Base-by-base conservation (phyloP, 345 rosid species). In the Ceriops decandra region DNA sequence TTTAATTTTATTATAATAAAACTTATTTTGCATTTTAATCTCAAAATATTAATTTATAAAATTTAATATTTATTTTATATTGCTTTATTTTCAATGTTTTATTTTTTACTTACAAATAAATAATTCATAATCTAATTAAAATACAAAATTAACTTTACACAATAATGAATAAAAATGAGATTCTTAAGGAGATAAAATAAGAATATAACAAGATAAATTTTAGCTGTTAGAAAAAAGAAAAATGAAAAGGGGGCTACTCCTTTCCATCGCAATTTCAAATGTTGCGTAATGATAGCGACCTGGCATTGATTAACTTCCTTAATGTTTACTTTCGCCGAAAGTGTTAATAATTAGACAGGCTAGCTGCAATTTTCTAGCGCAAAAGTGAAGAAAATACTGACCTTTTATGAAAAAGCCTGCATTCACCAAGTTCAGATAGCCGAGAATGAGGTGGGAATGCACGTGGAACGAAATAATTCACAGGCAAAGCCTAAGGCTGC, bases 281-380 rank as follows among this genome's bases (percentile, higher is more conserved):
- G 30, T 7, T 58, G 67, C 68, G 65, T 57, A 57, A 68, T 72
- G 53, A 62, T 51, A 58, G 7, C 63, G 13, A 72, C 62, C 80
- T 4, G 57, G 64, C 62, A 69, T 51, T 38, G 56, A 42, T 36
- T n/a, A 22, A 24, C 61, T 77, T 47, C 30, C 19, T 52, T 51
- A 77, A 42, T 26, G 60, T 46, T 70, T 67, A n/a, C 52, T 60
- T 27, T 62, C 71, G 77, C 85, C 81, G 82, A 79, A 79, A 82
- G 82, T 54, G 67, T 28, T 60, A 66, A 78, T 73, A 19, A 75
- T 67, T 35, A 13, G 49, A 61, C 13, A n/a, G 9, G 28, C 21
- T 15, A 17, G 49, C 16, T 49, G 28, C 51, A 59, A 49, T 57
- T 28, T 59, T 62, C 42, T 38, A 10, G 53, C 26, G 33, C 22